Conservation (phyloP, 495 filamentous ascomycete species). For the Aspergillus nidulans region DNA sequence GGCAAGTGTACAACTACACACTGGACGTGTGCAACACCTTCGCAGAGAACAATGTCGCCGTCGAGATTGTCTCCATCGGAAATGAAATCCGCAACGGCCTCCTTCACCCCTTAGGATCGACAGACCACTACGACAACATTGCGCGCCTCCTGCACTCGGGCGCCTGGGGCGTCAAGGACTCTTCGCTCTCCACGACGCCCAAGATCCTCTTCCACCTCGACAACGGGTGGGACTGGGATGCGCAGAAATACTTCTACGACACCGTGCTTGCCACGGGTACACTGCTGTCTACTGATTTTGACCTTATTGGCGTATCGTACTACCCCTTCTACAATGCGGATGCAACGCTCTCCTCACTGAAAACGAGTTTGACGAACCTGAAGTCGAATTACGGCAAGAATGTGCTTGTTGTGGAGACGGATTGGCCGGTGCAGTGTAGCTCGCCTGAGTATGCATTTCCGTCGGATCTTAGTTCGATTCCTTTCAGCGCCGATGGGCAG, state of each 20-base stretch:
- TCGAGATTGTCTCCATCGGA: slow-evolving; percentile 62
- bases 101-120: slow-evolving; percentile 58
- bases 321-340: slow-evolving; percentile 60
- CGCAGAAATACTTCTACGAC: slow-evolving; percentile 61
- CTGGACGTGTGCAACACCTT: slow-evolving; percentile 56
- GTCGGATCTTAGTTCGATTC: slow-evolving; percentile 50
- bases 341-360: slow-evolving; percentile 53
- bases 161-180: slow-evolving; percentile 58
- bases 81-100: slow-evolving; percentile 65
- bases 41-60: slow-evolving; percentile 46
- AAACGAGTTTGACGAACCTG: slow-evolving; percentile 54
- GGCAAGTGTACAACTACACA: slow-evolving; percentile 65
- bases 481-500: slow-evolving; percentile 59
- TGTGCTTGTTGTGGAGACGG: slow-evolving; percentile 60
- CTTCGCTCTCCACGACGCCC: slow-evolving; percentile 48
- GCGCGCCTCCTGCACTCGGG: slow-evolving; percentile 59
- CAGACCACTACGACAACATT: slow-evolving; percentile 52
- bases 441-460: slow-evolving; percentile 55
- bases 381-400: slow-evolving; percentile 54
- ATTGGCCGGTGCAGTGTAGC: slow-evolving; percentile 59
- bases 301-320: slow-evolving; percentile 66
- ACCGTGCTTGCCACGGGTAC: slow-evolving; percentile 49
- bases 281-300: slow-evolving; percentile 53
- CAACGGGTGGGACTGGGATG: slow-evolving; percentile 63
- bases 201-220: slow-evolving; percentile 68